Base-by-base conservation (phyloP, 2,329 filamentous ascomycete genomes). In the Trichoderma sp. region DNA sequence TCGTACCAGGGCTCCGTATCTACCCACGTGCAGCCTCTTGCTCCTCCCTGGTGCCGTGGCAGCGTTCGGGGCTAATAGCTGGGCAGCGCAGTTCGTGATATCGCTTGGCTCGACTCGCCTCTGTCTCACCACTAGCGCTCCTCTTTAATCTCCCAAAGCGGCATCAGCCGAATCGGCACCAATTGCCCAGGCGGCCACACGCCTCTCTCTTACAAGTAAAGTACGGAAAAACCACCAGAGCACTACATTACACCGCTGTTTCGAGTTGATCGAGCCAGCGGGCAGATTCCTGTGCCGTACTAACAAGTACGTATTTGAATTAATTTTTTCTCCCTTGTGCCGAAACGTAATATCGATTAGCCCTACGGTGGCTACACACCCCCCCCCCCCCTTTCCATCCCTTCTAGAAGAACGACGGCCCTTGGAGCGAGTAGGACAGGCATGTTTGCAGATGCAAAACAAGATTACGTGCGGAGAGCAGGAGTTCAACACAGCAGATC, bases 261-360 rank as follows among this genome's bases (percentile, higher is more conserved):
- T 66, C 63, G 63, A 59, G 58, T 66, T 66, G 54, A 66, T 59
- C 63, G 63, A 66, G 61, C 34, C 28, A 49, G 63, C 63, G 54
- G 63, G 63, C 63, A 59, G 63, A 66, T 46, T 66, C 30, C 49
- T 51, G 63, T 66, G 63, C 63, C 63, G 60, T 64, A 26, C 54
- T 66, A 65, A 18, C 8, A 14, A 13, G 32, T 14, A 13, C 7
- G 37, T 39, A 18, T 39, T n/a, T 43, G 16, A 43, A 43, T 34
- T 34, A 34, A 10, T 43, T 46, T 65, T 52, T n/a, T 43, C 21
- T 43, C 18, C 43, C 24, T 34, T 34, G 28, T 51, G 28, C 39
- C 59, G 59, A 24, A 39, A 34, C 28, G 21, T 28, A 43, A 24
- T 49, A 21, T 64, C 55, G 34, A 8, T 16, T 24, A 28, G 24